Base-by-base conservation (phyloP, 202 grass and related monocot species). In the Schoenoplectus tabernaemontani region DNA sequence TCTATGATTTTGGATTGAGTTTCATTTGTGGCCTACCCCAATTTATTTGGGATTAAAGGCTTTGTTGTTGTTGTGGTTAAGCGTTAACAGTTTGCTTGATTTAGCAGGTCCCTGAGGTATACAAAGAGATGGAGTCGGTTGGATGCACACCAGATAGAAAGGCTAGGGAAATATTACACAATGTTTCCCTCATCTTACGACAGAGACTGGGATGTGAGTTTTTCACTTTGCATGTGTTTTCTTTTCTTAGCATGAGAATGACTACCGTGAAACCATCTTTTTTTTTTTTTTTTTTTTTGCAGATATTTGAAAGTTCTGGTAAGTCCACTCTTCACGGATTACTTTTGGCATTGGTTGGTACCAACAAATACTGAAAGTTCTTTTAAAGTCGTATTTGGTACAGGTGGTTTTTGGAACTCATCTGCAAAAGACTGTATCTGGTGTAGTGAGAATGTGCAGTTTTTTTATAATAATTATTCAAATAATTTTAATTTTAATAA, bases 61-160 rank as follows among this genome's bases (percentile, higher is more conserved):
- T 28, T 28, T 28, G 28, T 28, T 28, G 28, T 28, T 28, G 28
- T 28, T 28, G 28, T 28, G 28, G 28, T 28, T 28, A 28, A 28
- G 28, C 28, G 28, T 28, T 28, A 28, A 28, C 28, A 28, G 28
- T 28, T 28, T 28, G 2, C 22, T 28, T 28, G 12, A 34, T 74
- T 83, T 22, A 28, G 75, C 59, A 97, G 95, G 91, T 28, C 28
- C 81, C 78, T 41, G 67, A 82, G 74, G 60, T 28, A 28, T 28
- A 28, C 28, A 28, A 58, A 41, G 91, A 94, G 68, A 97, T 97
- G 95, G 91, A 90, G 78, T 51, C 23, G 36, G 86, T 66, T 81
- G 91, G 91, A 34, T 98, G 95, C 65, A 92, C 91, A 22, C 87
- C 91, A 2, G 91, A 98, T 54, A 90, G 91, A 87, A 98, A 98